Evolutionary conservation across 768 basidiomycete species (phyloP).

Genomic region (Termitomyces sp.): DNA sequence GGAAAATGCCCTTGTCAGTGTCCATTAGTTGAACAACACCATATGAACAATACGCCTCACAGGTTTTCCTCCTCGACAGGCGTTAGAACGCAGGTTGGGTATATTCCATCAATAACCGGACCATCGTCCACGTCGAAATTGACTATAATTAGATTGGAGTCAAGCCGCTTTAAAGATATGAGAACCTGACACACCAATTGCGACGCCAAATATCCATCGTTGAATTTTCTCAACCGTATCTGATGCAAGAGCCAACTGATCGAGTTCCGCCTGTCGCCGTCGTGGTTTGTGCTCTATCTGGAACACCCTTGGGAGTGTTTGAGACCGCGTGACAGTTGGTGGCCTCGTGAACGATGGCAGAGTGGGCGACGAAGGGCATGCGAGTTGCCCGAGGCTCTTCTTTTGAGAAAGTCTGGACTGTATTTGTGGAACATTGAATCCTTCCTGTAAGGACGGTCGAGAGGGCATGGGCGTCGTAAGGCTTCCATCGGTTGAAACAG

Average conservation of each 20-base stretch:
- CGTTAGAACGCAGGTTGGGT: conserved; percentile 60
- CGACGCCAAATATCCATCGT: conserved; percentile 65
- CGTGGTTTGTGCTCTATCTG: conserved; percentile 24
- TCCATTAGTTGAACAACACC: conserved; percentile 3
- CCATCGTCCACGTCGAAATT: conserved; percentile 89
- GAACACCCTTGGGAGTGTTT: conserved; percentile 37
- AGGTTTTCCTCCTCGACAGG: conserved; percentile 77
- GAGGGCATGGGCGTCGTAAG: conserved; percentile 14
- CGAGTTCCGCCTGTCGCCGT: conserved; percentile 27
- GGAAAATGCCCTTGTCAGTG: conserved; percentile 71
- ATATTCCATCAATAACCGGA: conserved; percentile 67
- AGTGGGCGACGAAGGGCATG: conserved; percentile 19
- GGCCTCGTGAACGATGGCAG: conserved; percentile 14
- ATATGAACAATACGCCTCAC: conserved; percentile 38
- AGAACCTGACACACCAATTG: conserved; percentile 43
- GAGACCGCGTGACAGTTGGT: conserved; percentile 33
- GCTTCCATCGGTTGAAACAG: conserved; percentile 16
- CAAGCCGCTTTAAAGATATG: background rate
- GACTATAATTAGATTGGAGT: conserved; percentile 33
- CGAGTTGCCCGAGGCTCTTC: conserved; percentile 16
- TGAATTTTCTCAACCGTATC: conserved; percentile 45
- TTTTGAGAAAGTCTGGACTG: conserved; percentile 12
- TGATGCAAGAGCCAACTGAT: conserved; percentile 40
- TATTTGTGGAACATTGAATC: conserved; percentile 10
- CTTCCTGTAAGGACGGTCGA: conserved; percentile 11